phyloP scores from a whole-genome alignment of 306 rosid genomes.

The Cyamopsis tetragonoloba region DNA sequence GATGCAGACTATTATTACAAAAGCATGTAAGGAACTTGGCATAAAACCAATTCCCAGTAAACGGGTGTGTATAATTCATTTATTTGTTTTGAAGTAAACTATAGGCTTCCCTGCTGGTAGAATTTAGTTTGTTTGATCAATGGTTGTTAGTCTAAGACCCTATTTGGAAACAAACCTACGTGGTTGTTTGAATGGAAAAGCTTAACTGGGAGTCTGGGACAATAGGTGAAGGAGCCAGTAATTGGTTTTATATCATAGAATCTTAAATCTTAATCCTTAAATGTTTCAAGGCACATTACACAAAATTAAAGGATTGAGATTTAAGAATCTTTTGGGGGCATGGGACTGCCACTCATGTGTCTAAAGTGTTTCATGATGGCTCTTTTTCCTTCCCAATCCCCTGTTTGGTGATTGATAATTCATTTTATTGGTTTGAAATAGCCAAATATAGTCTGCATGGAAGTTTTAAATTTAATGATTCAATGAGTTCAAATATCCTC shows the following conservation, averaged over 20 bases:
- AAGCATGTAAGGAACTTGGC: slow-evolving; percentile 86
- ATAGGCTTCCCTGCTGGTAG: background rate
- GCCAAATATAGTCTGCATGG: background rate
- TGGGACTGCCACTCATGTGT: background rate
- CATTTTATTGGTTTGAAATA: background rate
- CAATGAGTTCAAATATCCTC: background rate
- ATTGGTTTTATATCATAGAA: background rate
- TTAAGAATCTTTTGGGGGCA: background rate
- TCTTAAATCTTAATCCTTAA: too few relatives aligned
- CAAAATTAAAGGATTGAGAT: background rate
- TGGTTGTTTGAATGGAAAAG: background rate
- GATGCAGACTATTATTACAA: slow-evolving; percentile 96
- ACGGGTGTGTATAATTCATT: slow-evolving; percentile 55
- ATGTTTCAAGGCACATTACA: background rate
- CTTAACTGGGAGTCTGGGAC: background rate
- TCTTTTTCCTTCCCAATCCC: background rate
- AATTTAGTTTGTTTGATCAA: slow-evolving; percentile 5
- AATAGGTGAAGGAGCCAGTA: background rate
- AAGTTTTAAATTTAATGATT: background rate
- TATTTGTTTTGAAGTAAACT: slow-evolving; percentile 2
- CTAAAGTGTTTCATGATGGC: too few relatives aligned
- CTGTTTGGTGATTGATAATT: background rate
- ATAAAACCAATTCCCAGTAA: slow-evolving; percentile 79
- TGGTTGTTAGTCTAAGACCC: background rate
- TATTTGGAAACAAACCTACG: background rate